Conservation (phyloP, 192 early-diverging fungal species). For the Coemansia sp. region DNA sequence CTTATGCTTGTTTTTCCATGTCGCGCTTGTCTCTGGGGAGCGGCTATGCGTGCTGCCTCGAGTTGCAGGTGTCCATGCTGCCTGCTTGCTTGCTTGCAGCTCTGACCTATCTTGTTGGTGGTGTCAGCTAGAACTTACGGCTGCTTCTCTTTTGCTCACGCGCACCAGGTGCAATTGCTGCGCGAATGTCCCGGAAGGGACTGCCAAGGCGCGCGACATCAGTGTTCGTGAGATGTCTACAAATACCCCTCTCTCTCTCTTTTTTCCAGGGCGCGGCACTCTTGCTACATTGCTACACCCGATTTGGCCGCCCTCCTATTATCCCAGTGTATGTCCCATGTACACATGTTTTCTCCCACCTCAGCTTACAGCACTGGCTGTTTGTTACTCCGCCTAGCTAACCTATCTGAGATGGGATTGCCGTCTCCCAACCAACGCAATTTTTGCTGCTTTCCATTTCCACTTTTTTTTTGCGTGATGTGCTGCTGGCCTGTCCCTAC, state of each 20-base stretch:
- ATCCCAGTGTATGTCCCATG: conserved; percentile 2
- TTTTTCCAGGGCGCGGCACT: background rate
- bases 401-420: conserved; percentile 10
- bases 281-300: background rate
- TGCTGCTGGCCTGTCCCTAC: background rate
- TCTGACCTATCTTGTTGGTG: background rate
- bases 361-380: background rate
- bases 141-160: conserved; percentile 1
- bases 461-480: conserved; percentile 1
- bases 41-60: background rate
- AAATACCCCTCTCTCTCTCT: background rate
- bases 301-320: background rate
- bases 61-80: conserved; percentile 1
- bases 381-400: conserved; percentile 9
- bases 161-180: conserved; percentile 8
- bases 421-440: background rate
- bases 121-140: background rate
- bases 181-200: background rate
- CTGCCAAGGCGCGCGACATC: conserved; percentile 3
- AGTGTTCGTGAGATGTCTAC: background rate
- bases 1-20: conserved; percentile 4
- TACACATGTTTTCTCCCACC: background rate
- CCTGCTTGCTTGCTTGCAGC: background rate
- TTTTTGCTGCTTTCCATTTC: background rate
- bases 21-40: background rate